Conservation (phyloP, 495 filamentous ascomycete species). For the Sordaria brevicollis region DNA sequence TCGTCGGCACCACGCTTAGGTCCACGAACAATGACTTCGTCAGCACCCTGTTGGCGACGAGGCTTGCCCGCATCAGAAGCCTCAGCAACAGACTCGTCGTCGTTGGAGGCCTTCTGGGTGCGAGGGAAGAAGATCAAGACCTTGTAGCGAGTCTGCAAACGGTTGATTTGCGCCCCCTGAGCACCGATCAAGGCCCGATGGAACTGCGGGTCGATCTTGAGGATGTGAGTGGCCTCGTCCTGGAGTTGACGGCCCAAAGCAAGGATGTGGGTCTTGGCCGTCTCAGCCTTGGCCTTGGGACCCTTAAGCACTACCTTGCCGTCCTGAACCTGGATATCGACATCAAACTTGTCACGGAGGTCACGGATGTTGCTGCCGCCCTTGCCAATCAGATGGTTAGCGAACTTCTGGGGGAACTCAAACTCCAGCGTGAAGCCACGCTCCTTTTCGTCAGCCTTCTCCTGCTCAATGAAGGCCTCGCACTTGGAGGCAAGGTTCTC, state of each 20-base stretch:
- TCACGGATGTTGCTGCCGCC: conserved; percentile 89
- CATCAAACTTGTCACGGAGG: conserved; percentile 91
- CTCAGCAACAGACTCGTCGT: conserved; percentile 61
- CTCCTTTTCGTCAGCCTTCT: conserved; percentile 80
- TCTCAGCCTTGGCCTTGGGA: conserved; percentile 61
- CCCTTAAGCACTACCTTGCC: conserved; percentile 53
- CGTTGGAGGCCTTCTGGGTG: conserved; percentile 45
- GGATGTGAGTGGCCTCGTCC: conserved; percentile 72
- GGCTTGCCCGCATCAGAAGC: conserved; percentile 61
- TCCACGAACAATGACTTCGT: conserved; percentile 87
- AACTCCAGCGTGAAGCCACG: conserved; percentile 75
- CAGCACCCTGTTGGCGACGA: conserved; percentile 63
- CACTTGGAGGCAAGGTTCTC: conserved; percentile 60
- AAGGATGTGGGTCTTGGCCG: conserved; percentile 65
- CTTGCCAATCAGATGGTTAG: conserved; percentile 87
- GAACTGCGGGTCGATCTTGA: conserved; percentile 81
- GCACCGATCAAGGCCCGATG: conserved; percentile 87
- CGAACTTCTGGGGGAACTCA: conserved; percentile 88
- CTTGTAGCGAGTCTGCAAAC: conserved; percentile 78
- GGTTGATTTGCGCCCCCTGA: conserved; percentile 82
- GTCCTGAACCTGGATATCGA: conserved; percentile 86
- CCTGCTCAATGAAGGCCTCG: conserved; percentile 64
- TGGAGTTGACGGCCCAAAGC: conserved; percentile 67
- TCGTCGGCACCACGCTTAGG: conserved; percentile 85
- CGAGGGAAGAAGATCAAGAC: conserved; percentile 92